phyloP scores from a whole-genome alignment of 1,139 yeast genomes.

The Pichia sp. region DNA sequence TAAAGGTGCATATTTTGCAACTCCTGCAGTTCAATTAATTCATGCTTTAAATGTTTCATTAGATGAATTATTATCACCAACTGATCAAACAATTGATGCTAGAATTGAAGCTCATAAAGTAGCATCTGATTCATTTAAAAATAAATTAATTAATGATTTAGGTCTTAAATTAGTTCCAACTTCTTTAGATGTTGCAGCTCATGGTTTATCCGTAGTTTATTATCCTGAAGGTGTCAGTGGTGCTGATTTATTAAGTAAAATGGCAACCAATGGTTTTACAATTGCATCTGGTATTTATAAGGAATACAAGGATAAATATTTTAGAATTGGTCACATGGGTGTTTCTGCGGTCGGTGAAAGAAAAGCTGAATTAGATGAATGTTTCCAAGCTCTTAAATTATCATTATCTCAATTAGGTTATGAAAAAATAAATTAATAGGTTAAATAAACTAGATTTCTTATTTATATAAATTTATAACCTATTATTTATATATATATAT shows the following conservation, averaged over 20 bases:
- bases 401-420: constrained; percentile 40
- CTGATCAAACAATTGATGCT: constrained; percentile 40
- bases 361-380: constrained; percentile 37
- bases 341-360: constrained; percentile 46
- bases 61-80: constrained; percentile 56
- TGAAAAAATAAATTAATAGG: constrained; percentile 16
- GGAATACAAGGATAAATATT: constrained; percentile 73
- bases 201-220: constrained; percentile 83
- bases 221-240: constrained; percentile 75
- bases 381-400: constrained; percentile 36
- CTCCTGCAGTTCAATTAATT: constrained; percentile 85
- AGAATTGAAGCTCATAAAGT: constrained; percentile 60
- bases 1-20: constrained; percentile 82
- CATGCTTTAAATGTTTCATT: constrained; percentile 77
- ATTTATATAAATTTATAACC: background rate
- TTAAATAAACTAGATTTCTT: background rate
- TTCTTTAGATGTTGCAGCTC: constrained; percentile 61
- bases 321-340: constrained; percentile 97
- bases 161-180: constrained; percentile 67
- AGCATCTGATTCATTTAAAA: constrained; percentile 63
- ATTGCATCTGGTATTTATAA: constrained; percentile 91
- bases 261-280: constrained; percentile 65
- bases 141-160: constrained; percentile 38
- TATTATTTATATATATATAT: background rate
- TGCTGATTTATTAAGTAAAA: constrained; percentile 48